Conservation (phyloP, 1,284 basidiomycete species). For the Pholiota adiposa region DNA sequence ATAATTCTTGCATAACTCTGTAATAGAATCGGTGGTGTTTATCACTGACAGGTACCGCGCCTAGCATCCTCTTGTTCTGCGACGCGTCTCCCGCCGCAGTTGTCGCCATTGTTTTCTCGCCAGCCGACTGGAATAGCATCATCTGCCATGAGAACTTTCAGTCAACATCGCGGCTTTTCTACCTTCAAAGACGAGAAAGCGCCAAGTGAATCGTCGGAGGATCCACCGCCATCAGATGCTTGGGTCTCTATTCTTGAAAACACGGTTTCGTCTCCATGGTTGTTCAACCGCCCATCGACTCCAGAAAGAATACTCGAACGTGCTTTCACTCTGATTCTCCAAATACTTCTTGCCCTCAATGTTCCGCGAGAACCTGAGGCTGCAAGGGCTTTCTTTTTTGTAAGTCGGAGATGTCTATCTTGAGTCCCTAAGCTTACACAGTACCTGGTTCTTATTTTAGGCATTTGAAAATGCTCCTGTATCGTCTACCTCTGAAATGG, state of each 20-base stretch:
- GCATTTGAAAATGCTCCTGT: slow-evolving; percentile 10
- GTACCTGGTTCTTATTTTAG: background rate
- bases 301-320: slow-evolving; percentile 3
- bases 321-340: slow-evolving; percentile 3
- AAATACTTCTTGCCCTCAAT: slow-evolving; percentile 7
- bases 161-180: background rate
- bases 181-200: background rate
- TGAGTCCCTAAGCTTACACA: background rate
- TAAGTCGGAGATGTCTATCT: background rate
- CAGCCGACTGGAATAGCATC: background rate
- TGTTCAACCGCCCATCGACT: background rate
- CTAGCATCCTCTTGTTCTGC: background rate
- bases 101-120: too few relatives aligned
- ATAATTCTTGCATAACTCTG: background rate
- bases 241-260: slow-evolving; percentile 9
- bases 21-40: background rate
- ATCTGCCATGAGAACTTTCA: background rate
- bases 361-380: slow-evolving; percentile 4
- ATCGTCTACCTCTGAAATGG: slow-evolving; percentile 4
- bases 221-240: background rate
- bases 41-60: slow-evolving; percentile 3
- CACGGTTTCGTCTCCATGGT: slow-evolving; percentile 3
- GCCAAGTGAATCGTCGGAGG: background rate
- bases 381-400: slow-evolving; percentile 3
- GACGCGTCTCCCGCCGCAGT: background rate